Percentiles rank a stretch among this genome's conserved stretches.
Evolutionary conservation across 176 grass and related monocot genomes (phyloP).

Genomic region (Aegilops umbellulata): DNA sequence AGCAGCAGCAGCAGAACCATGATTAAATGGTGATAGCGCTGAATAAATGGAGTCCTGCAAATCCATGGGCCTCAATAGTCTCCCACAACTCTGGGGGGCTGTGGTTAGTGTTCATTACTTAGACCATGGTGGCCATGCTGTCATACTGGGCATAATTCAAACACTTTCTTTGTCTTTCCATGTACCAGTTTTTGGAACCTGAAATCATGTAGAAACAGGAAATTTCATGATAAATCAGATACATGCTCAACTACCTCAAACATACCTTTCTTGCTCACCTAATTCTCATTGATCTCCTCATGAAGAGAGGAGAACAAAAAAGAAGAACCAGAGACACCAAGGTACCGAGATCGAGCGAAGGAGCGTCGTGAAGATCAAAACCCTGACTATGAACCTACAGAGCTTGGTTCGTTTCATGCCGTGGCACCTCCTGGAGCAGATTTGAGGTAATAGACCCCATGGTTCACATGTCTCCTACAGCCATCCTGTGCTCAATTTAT

Average conservation of each 20-base stretch:
- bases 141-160: not conserved
- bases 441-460: slow-evolving; percentile 66
- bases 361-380: slow-evolving; percentile 98
- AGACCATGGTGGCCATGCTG: not conserved
- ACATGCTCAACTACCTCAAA: not conserved
- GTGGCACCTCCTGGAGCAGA: slow-evolving; percentile 89
- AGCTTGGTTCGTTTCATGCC: slow-evolving; percentile 98
- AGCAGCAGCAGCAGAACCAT: not conserved
- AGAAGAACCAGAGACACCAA: slow-evolving; percentile 75
- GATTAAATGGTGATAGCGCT: not conserved
- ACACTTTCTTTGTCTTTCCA: not conserved
- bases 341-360: slow-evolving; percentile 91
- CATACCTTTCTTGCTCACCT: not conserved
- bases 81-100: not conserved
- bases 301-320: slow-evolving; percentile 85
- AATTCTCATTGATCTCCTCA: not conserved
- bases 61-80: not conserved
- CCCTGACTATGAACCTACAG: slow-evolving; percentile 91
- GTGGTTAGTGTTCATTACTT: not conserved
- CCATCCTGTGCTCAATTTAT: slow-evolving; percentile 3
- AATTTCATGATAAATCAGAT: not conserved
- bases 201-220: slow-evolving; percentile 8
- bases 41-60: not conserved
- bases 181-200: slow-evolving; percentile 4
- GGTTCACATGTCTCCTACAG: slow-evolving; percentile 18